These are phyloP conservation scores for Cladorrhinum sp. DNA, from an alignment of 2,329 filamentous ascomycete species.

Conservation along the genomic window DNA sequence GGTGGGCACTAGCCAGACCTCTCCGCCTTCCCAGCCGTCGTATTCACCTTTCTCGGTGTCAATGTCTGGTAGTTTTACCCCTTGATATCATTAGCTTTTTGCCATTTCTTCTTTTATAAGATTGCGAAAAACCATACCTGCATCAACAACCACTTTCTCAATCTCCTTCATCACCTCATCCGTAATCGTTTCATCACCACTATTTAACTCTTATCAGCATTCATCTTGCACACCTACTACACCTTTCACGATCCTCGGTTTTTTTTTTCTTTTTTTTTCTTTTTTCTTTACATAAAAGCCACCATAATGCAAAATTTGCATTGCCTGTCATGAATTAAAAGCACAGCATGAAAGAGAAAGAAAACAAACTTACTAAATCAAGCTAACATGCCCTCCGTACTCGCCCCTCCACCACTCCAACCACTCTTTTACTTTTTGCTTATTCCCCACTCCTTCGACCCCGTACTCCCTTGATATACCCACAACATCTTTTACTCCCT, in stretches of 20 bases:
- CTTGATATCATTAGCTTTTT: neutral
- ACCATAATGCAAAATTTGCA: no score
- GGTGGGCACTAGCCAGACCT: constrained; percentile 34
- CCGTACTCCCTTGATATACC: constrained; percentile 30
- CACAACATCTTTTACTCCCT: constrained; percentile 27
- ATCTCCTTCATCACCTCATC: constrained; percentile 27
- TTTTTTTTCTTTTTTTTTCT: no score
- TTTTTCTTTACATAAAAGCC: no score
- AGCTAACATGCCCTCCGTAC: constrained; percentile 34
- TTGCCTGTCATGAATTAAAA: no score
- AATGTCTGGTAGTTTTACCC: constrained; percentile 15
- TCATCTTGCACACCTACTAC: no score
- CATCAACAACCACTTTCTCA: constrained; percentile 24
- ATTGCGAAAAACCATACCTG: constrained; percentile 11
- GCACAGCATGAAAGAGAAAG: no score
- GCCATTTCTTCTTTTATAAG: neutral
- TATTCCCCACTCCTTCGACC: constrained; percentile 19
- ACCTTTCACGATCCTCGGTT: neutral
- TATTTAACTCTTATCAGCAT: constrained; percentile 14
- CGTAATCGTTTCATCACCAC: constrained; percentile 28
- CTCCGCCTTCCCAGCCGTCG: constrained; percentile 32
- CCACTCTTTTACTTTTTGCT: constrained; percentile 27
- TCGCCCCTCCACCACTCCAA: constrained; percentile 28
- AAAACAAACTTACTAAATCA: constrained; percentile 38
- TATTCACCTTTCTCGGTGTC: neutral